These are phyloP conservation scores for Diutina pseudorugosa DNA, from an alignment of 1,139 yeast species.

Conservation along the genomic window DNA sequence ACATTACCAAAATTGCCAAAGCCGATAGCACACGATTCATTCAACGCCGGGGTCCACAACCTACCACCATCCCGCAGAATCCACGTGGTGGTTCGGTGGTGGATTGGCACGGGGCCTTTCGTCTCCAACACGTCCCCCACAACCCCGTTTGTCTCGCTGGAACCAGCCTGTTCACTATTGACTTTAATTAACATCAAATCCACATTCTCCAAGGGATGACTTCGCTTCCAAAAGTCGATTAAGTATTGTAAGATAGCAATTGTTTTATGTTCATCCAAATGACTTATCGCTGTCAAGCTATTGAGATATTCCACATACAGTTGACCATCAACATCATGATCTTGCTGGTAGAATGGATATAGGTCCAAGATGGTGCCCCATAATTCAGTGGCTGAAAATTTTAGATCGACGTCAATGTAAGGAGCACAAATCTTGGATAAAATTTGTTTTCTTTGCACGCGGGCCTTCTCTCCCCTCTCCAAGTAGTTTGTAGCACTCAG, in stretches of 20 bases:
- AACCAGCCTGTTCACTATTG: neutral
- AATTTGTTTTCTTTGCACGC: neutral
- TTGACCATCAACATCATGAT: neutral
- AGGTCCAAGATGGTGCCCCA: neutral
- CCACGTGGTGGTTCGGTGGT: too few species aligned
- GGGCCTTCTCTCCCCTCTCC: neutral
- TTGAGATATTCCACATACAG: neutral
- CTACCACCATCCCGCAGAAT: too few species aligned
- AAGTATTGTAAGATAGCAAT: neutral
- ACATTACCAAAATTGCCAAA: too few species aligned
- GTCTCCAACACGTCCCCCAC: too few species aligned
- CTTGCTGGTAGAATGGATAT: neutral
- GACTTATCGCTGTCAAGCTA: neutral
- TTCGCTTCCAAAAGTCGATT: neutral
- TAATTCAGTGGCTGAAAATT: neutral
- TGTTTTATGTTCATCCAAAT: neutral
- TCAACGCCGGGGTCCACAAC: too few species aligned
- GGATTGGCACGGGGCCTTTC: too few species aligned
- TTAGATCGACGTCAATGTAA: neutral
- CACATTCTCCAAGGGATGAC: neutral
- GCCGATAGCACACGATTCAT: too few species aligned
- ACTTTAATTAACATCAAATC: neutral
- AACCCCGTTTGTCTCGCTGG: neutral
- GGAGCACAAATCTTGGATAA: neutral
- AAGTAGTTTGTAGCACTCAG: neutral